Base-by-base conservation (phyloP, 306 rosid genomes). In the Cercis canadensis region DNA sequence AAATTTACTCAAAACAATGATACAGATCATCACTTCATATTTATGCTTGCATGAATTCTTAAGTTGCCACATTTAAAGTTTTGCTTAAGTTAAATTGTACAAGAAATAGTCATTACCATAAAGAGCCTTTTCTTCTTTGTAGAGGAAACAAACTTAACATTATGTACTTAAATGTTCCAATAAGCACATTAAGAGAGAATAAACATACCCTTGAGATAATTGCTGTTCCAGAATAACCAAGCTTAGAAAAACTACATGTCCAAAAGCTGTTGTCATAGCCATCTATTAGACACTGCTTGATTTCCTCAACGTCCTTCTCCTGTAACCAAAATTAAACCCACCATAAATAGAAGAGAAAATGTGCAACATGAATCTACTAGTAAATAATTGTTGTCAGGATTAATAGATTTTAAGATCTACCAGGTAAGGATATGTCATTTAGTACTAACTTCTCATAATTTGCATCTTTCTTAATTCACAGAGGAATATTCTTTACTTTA, bases 141-240 rank as follows among this genome's bases (percentile, higher is more conserved):
- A 33, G 21, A 54, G 57, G 46, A 41, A 45, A 69, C 45, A 43
- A 32, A 69, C 33, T 50, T 17, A 49, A 73, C 32, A 8, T 40
- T 43, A 37, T 36, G 60, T 18, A 59, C 8, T 19, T 8, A 47
- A 50, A 37, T 33, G 57, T 72, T 46, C 19, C 4, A 51, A 45
- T 10, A 43, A 33, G 66, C 54, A 40, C 55, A 67, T 53, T 56
- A 50, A 40, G 51, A 55, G 36, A 69, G 50, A 43, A 73, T 24
- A 81, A 33, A n/a, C 69, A 68, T 81, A 87, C 98, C 88, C 97
- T 85, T 65, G 97, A 93, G 71, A 93, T 90, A 64, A 93, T 88
- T 58, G 94, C 92, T 43, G 97, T 89, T 81, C 98, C 98, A 47
- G 97, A 89, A 77, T 94, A 94, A 74, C 97, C 97, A 59, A 94